phyloP scores from a whole-genome alignment of 176 grass and related monocot genomes.

The Oryza glumipatula region DNA sequence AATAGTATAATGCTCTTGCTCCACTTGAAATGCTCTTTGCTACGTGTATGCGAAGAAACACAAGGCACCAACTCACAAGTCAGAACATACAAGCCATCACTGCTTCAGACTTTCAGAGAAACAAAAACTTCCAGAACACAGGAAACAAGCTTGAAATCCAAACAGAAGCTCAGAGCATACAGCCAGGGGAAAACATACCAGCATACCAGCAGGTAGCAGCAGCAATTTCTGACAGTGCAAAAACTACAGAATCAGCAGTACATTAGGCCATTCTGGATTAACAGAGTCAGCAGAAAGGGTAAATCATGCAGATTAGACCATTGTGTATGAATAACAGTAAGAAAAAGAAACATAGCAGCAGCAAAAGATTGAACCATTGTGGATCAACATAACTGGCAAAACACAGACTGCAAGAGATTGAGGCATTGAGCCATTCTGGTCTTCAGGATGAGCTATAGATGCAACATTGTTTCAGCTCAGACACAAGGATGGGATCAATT shows the following conservation, averaged over 20 bases:
- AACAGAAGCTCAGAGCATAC: neutral
- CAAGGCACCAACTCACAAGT: conserved; percentile 25
- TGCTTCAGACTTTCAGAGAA: conserved; percentile 1
- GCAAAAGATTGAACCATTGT: conserved; percentile 4
- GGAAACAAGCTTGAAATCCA: neutral
- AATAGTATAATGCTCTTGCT: conserved; percentile 1
- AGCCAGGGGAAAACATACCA: neutral
- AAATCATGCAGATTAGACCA: conserved; percentile 8
- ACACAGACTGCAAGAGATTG: neutral
- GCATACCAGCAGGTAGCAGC: neutral
- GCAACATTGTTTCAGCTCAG: conserved; percentile 3
- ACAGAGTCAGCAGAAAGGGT: neutral
- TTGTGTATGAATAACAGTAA: neutral
- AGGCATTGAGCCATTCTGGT: conserved; percentile 1
- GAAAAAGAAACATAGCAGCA: neutral
- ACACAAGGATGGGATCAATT: conserved; percentile 11
- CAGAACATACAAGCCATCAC: neutral
- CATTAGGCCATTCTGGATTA: neutral
- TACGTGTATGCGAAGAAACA: conserved; percentile 24
- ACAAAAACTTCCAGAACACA: conserved; percentile 2
- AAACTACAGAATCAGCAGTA: neutral
- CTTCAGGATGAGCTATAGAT: neutral
- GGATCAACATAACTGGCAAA: neutral
- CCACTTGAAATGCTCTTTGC: conserved; percentile 24
- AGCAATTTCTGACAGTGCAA: neutral